A percentile compares a stretch with the other conserved stretches of the same genome.
These are phyloP conservation scores for Wickerhamomyces rabaulensis DNA, from an alignment of 805 yeast genomes.

Conservation along the genomic window DNA sequence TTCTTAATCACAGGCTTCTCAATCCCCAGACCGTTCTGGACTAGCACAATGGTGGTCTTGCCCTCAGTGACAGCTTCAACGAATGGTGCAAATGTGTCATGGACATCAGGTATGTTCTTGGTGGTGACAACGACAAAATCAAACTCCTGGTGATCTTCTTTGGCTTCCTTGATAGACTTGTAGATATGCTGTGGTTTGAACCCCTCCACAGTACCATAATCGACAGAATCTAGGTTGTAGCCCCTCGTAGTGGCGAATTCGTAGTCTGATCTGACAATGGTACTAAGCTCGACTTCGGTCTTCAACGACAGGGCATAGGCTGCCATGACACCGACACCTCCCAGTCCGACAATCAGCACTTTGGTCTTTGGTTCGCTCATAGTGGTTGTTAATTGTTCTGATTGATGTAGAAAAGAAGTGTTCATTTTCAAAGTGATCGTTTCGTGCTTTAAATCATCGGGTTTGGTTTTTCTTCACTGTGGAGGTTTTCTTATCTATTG, in stretches of 20 bases:
- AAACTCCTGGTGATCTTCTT: slow-evolving; percentile 26
- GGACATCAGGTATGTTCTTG: slow-evolving; percentile 64
- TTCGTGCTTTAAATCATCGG: no score
- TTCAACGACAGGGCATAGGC: slow-evolving; percentile 53
- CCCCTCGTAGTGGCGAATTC: slow-evolving; percentile 43
- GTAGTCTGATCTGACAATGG: slow-evolving; percentile 59
- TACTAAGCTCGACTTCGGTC: slow-evolving; percentile 43
- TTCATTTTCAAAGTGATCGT: no score
- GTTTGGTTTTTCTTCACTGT: no score
- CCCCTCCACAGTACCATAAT: slow-evolving; percentile 45
- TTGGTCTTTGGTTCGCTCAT: slow-evolving; percentile 12
- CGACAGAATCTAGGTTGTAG: slow-evolving; percentile 49
- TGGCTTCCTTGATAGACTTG: slow-evolving; percentile 29
- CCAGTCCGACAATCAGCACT: slow-evolving; percentile 63
- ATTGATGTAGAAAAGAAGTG: no score
- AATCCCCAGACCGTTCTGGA: slow-evolving; percentile 62
- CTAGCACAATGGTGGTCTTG: slow-evolving; percentile 43
- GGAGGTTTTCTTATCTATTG: no score
- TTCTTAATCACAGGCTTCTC: slow-evolving; percentile 45
- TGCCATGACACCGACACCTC: slow-evolving; percentile 76
- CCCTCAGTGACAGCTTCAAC: slow-evolving; percentile 41
- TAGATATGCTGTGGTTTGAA: slow-evolving; percentile 45
- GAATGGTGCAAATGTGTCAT: slow-evolving; percentile 44
- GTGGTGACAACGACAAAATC: slow-evolving; percentile 60
- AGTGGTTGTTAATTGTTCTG: background rate